Evolutionary conservation across 2,329 filamentous ascomycete species (phyloP).

Genomic region (Alternaria burnsii): DNA sequence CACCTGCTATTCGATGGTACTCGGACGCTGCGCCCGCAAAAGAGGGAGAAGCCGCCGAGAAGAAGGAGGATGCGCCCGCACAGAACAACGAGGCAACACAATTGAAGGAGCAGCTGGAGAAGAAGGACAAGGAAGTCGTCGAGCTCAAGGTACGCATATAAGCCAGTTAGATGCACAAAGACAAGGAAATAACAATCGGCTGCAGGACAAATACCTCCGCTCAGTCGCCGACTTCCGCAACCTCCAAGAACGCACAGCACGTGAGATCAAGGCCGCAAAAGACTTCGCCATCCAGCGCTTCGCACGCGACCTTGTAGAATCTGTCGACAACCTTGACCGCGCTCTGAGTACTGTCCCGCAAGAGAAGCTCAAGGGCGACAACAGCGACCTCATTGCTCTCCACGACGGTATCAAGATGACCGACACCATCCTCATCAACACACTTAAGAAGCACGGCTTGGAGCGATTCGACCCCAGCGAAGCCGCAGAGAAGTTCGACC

Average conservation of each 20-base stretch:
- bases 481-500: slow-evolving; percentile 86
- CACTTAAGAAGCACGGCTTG: slow-evolving; percentile 91
- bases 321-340: slow-evolving; percentile 95
- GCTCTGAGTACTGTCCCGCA: slow-evolving; percentile 81
- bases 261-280: slow-evolving; percentile 85
- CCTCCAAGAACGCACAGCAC: slow-evolving; percentile 91
- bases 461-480: slow-evolving; percentile 82
- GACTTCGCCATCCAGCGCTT: slow-evolving; percentile 96
- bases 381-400: slow-evolving; percentile 79
- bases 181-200: neutral
- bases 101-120: slow-evolving; percentile 72
- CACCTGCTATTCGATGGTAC: slow-evolving; percentile 54
- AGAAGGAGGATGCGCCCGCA: slow-evolving; percentile 57
- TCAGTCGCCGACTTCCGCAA: slow-evolving; percentile 97
- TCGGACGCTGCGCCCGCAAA: slow-evolving; percentile 58
- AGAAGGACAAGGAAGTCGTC: slow-evolving; percentile 74
- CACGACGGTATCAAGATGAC: slow-evolving; percentile 96
- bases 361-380: slow-evolving; percentile 72
- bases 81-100: slow-evolving; percentile 39
- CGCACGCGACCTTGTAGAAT: slow-evolving; percentile 92
- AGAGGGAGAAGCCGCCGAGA: slow-evolving; percentile 51
- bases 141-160: slow-evolving; percentile 79
- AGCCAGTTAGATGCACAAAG: neutral
- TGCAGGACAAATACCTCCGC: slow-evolving; percentile 91
- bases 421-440: slow-evolving; percentile 83